A percentile compares a stretch with the other conserved stretches of the same genome.
Conservation (phyloP, 495 filamentous ascomycete species). For the Neurospora terricola region DNA sequence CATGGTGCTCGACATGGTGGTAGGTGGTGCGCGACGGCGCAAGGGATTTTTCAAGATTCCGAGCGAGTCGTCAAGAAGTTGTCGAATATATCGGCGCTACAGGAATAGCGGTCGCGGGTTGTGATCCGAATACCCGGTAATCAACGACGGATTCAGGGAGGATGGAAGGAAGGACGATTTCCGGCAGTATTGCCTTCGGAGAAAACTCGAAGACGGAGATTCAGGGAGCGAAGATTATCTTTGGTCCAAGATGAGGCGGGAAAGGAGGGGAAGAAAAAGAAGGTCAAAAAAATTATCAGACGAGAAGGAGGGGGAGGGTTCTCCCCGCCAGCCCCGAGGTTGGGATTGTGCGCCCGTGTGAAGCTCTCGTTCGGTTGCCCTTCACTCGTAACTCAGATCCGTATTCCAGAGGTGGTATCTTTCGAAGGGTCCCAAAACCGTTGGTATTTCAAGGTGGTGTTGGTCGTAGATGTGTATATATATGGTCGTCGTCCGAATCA, state of each 20-base stretch:
- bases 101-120: neutral
- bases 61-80: neutral
- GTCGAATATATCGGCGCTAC: neutral
- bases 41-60: neutral
- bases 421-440: neutral
- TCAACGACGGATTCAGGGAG: neutral
- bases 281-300: neutral
- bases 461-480: neutral
- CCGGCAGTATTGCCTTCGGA: neutral
- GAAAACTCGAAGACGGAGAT: neutral
- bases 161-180: neutral
- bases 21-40: neutral
- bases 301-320: neutral
- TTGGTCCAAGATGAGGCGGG: neutral
- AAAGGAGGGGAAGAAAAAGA: neutral
- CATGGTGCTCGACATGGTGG: neutral
- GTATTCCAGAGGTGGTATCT: neutral
- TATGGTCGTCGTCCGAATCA: neutral
- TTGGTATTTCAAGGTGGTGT: neutral
- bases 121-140: neutral
- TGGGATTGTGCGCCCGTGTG: neutral
- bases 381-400: neutral
- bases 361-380: neutral
- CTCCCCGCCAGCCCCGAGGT: neutral
- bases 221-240: neutral